Base-by-base conservation (phyloP, 2,329 filamentous ascomycete genomes). In the Pochonia chlamydosporia region DNA sequence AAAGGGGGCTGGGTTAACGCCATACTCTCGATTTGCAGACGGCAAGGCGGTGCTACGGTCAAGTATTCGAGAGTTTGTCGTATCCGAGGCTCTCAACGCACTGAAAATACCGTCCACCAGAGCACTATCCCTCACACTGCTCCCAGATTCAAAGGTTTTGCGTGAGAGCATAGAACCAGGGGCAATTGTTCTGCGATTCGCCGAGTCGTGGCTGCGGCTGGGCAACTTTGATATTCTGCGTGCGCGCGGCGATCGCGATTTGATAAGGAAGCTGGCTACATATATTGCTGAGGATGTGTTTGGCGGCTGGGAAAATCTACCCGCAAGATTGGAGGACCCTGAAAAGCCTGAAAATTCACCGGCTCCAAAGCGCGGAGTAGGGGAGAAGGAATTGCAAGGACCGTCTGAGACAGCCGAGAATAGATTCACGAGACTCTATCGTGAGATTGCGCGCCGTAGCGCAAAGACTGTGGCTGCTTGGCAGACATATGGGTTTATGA, bases 401-500 rank as follows among this genome's bases (percentile, higher is more conserved):
- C 76, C 81, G 5, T 66, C 76, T 3, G 81, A 82, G 2, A 69
- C 78, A 4, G 80, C 85, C 49, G 86, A 96, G 62, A 99, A 99
- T 62, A 80, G 92, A 26, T 99, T 93, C 63, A 76, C 86, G 1
- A 79, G 91, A 14, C 71, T 99, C 1, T 99, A 95, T 65, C 84
- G 93, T 30, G 90, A 95, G 59, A 84, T 99, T 47, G 83, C 84
- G 4, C 82, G 89, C 36, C 81, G 88, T 26, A 99, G 96, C 61
- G 93, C 93, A 1, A 75, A 78, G 49, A 95, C 87, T 0, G 91
- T 97, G 2, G 93, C 93, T 10, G 80, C 85, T 55, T 97, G 93
- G 92, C 95, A 99, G 70, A 90, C 89, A 0, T 97, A 97, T 60
- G 93, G 89, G n/a, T 99, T 99, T 70, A 97, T 95, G 78, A 99